Conservation (phyloP, 2,329 filamentous ascomycete genomes). For the Calycina marina region DNA sequence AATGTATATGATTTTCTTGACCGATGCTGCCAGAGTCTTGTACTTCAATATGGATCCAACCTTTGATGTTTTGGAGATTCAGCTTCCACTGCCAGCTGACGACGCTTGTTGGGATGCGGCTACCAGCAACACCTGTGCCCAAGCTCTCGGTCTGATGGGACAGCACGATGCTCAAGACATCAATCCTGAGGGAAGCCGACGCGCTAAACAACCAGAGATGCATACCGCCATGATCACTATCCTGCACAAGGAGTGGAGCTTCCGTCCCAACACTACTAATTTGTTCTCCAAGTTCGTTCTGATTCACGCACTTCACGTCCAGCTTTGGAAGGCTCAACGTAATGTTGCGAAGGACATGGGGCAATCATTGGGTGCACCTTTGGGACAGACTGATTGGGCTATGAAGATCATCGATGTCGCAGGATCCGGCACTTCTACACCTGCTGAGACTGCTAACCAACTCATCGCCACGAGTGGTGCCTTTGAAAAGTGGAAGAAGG, state of each 20-base stretch:
- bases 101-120: constrained; percentile 61
- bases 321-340: constrained; percentile 39
- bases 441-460: constrained; percentile 30
- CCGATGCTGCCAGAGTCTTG: constrained; percentile 49
- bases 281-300: constrained; percentile 61
- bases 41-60: constrained; percentile 56
- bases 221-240: constrained; percentile 45
- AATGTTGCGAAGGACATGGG: constrained; percentile 20
- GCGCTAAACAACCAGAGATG: constrained; percentile 50
- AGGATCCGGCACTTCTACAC: constrained; percentile 31
- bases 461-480: constrained; percentile 35
- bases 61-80: constrained; percentile 49
- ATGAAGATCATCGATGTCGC: constrained; percentile 27
- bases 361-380: constrained; percentile 33
- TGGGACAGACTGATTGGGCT: constrained; percentile 45
- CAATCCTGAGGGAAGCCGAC: constrained; percentile 48
- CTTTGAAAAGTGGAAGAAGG: constrained; percentile 56
- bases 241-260: constrained; percentile 40
- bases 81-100: constrained; percentile 54
- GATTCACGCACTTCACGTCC: constrained; percentile 51
- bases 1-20: constrained; percentile 49
- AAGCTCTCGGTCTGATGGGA: constrained; percentile 49
- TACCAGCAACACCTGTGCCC: constrained; percentile 42
- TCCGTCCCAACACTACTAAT: constrained; percentile 53
- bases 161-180: constrained; percentile 34